Percentiles rank a stretch among this genome's conserved stretches.
Evolutionary conservation across 129 eudicot genomes (phyloP).

Genomic region (Scalesia atractyloides): DNA sequence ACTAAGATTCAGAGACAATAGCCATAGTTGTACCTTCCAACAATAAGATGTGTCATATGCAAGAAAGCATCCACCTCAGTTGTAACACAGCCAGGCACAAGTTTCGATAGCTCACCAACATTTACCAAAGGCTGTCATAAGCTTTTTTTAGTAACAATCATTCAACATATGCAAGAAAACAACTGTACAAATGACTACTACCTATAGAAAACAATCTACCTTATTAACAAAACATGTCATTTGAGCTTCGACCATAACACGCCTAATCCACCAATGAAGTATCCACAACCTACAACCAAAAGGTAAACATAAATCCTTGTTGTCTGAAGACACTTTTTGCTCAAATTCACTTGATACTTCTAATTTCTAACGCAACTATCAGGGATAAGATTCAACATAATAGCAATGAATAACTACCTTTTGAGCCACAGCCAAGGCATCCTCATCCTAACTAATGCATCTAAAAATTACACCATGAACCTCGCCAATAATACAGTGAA

Average conservation of each 20-base stretch:
- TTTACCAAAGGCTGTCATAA: conserved; percentile 78
- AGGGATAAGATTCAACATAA: not conserved
- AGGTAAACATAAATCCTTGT: conserved; percentile 14
- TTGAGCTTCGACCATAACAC: conserved; percentile 64
- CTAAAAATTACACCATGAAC: conserved; percentile 73
- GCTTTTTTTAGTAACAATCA: conserved; percentile 2
- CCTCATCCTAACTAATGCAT: conserved; percentile 91
- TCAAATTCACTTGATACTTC: not conserved
- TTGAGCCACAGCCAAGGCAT: conserved; percentile 91
- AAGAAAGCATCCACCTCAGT: conserved; percentile 99
- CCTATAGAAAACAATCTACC: conserved; percentile 38
- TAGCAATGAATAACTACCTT: conserved; percentile 50
- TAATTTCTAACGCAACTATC: not conserved
- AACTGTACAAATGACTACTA: conserved; percentile 15
- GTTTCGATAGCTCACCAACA: conserved; percentile 89
- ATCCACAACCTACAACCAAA: conserved; percentile 73
- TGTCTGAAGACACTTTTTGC: not conserved
- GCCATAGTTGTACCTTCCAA: conserved; percentile 60
- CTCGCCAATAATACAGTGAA: conserved; percentile 70
- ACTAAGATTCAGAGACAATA: too few relatives aligned
- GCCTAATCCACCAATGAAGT: conserved; percentile 82
- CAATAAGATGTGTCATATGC: conserved; percentile 93
- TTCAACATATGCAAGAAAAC: conserved; percentile 7
- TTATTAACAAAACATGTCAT: conserved; percentile 80
- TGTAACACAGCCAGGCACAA: conserved; percentile 98